Percentiles rank a stretch among this genome's conserved stretches.
Conservation (phyloP, 306 rosid species). For the Alnus glutinosa region DNA sequence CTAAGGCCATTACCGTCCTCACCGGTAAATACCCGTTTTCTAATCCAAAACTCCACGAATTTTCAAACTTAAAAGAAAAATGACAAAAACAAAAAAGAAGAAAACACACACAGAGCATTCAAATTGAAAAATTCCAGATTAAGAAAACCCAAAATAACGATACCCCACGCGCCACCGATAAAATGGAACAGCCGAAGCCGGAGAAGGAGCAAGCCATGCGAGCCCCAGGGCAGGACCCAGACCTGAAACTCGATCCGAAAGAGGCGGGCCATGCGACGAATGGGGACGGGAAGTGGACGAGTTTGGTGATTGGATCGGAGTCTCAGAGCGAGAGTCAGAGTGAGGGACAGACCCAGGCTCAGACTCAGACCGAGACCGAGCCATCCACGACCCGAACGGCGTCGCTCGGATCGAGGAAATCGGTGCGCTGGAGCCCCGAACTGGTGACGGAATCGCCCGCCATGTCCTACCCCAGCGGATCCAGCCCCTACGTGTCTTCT, state of each 20-base stretch:
- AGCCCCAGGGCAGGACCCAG: not conserved
- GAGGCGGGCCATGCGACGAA: conserved; percentile 20
- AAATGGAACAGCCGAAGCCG: conserved; percentile 54
- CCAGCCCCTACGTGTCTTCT: conserved; percentile 27
- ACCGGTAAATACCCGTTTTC: conserved; percentile 15
- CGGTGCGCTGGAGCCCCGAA: conserved; percentile 85
- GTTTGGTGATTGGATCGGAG: conserved; percentile 43
- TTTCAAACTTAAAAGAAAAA: not conserved
- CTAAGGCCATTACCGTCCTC: conserved; percentile 26
- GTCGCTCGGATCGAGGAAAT: conserved; percentile 53
- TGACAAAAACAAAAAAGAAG: no score
- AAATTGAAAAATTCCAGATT: not conserved
- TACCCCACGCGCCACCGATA: conserved; percentile 19
- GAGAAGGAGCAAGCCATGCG: conserved; percentile 24
- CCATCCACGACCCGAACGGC: conserved; percentile 8
- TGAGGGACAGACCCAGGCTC: conserved; percentile 7
- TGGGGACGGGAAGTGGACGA: conserved; percentile 35
- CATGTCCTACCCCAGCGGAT: conserved; percentile 41
- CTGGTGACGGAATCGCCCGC: conserved; percentile 66
- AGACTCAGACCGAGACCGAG: conserved; percentile 26
- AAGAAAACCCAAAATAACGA: not conserved
- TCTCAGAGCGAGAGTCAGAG: conserved; percentile 15
- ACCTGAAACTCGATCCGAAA: conserved; percentile 24
- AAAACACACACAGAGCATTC: not conserved
- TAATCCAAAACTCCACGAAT: not conserved